Evolutionary conservation across 495 filamentous ascomycete genomes (phyloP).

Genomic region (Letharia columbiana): DNA sequence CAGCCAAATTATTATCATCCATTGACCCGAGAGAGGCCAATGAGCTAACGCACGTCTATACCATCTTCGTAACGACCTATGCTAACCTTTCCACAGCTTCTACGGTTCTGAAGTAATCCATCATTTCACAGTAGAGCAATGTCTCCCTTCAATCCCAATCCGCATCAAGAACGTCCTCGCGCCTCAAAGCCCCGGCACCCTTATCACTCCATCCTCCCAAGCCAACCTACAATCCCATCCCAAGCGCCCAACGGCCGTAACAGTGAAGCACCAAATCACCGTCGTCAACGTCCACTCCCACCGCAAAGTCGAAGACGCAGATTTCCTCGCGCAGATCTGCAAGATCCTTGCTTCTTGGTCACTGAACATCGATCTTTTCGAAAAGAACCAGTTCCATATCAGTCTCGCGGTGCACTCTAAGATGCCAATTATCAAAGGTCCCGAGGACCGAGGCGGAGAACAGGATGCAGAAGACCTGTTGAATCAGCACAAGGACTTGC

Average conservation of each 20-base stretch:
- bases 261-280: slow-evolving; percentile 86
- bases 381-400: slow-evolving; percentile 88
- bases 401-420: slow-evolving; percentile 86
- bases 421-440: slow-evolving; percentile 31
- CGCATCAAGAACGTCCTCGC: slow-evolving; percentile 99
- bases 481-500: slow-evolving; percentile 55
- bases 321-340: slow-evolving; percentile 88
- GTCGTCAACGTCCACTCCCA: slow-evolving; percentile 95
- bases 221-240: slow-evolving; percentile 33
- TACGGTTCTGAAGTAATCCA: slow-evolving; percentile 96
- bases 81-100: slow-evolving; percentile 35
- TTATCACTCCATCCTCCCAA: slow-evolving; percentile 53
- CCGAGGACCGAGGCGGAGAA: slow-evolving; percentile 41
- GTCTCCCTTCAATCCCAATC: slow-evolving; percentile 86
- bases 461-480: slow-evolving; percentile 48
- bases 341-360: slow-evolving; percentile 68
- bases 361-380: slow-evolving; percentile 86
- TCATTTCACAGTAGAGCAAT: slow-evolving; percentile 97
- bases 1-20: slow-evolving; percentile 61
- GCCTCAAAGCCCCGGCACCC: slow-evolving; percentile 74
- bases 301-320: slow-evolving; percentile 76
- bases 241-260: slow-evolving; percentile 83
- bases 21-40: slow-evolving; percentile 86
- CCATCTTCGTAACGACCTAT: background rate
- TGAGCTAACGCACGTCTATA: slow-evolving; percentile 52